Evolutionary conservation across 306 rosid species (phyloP).

Genomic region (Alnus glutinosa): DNA sequence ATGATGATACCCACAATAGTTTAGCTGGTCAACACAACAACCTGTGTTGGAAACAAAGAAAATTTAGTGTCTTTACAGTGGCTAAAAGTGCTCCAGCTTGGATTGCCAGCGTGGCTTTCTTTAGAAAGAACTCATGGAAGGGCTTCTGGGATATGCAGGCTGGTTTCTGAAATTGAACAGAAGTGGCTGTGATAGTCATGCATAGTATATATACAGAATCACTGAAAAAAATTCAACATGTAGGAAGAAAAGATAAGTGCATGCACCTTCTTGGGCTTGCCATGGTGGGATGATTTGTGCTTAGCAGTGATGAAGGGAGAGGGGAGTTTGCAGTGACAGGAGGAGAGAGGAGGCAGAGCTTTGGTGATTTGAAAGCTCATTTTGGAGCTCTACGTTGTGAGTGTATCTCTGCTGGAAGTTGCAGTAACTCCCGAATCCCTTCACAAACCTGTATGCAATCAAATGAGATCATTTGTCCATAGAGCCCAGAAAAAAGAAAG

Average conservation of each 20-base stretch:
- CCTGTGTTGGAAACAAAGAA: not conserved
- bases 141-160: slow-evolving; percentile 40
- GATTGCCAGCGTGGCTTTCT: slow-evolving; percentile 58
- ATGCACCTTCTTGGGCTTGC: slow-evolving; percentile 34
- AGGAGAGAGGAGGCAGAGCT: slow-evolving; percentile 70
- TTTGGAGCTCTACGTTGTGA: slow-evolving; percentile 32
- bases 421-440: slow-evolving; percentile 83
- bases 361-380: slow-evolving; percentile 79
- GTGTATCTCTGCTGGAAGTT: slow-evolving; percentile 67
- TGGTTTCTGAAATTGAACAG: slow-evolving; percentile 43
- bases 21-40: not conserved
- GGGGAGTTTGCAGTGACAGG: slow-evolving; percentile 17
- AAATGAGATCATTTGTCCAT: not conserved
- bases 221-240: not conserved
- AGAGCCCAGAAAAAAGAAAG: not conserved
- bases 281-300: slow-evolving; percentile 27
- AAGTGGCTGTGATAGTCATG: slow-evolving; percentile 15
- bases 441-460: slow-evolving; percentile 64
- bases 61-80: slow-evolving; percentile 47
- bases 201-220: slow-evolving; percentile 4
- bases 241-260: not conserved
- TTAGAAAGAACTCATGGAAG: slow-evolving; percentile 27
- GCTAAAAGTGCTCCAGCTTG: slow-evolving; percentile 73
- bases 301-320: slow-evolving; percentile 43
- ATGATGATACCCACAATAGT: slow-evolving; percentile 14